A percentile compares a stretch with the other conserved stretches of the same genome.
These are phyloP conservation scores for Berberis thunbergii DNA, from an alignment of 164 flowering plant species.

Conservation along the genomic window DNA sequence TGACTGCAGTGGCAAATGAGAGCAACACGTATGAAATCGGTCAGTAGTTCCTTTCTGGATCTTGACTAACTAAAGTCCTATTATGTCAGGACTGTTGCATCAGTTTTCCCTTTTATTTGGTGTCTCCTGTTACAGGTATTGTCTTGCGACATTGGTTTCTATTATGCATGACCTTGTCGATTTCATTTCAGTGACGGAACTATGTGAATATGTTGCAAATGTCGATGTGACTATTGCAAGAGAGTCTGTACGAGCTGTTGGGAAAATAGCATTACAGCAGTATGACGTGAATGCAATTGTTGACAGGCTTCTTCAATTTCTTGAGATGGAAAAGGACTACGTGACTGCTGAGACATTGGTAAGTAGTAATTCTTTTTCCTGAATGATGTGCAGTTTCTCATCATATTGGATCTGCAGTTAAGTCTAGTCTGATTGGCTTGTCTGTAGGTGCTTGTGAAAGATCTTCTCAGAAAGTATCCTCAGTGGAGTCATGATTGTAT, in stretches of 20 bases:
- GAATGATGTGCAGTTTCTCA: not conserved
- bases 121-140: not conserved
- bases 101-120: not conserved
- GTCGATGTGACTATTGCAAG: slow-evolving; percentile 95
- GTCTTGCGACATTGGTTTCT: slow-evolving; percentile 6
- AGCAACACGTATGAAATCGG: slow-evolving; percentile 99
- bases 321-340: slow-evolving; percentile 99
- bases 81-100: not conserved
- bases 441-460: slow-evolving; percentile 88
- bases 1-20: slow-evolving; percentile 98
- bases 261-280: slow-evolving; percentile 96
- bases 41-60: slow-evolving; percentile 17
- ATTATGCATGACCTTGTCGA: slow-evolving; percentile 16
- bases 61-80: not conserved
- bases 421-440: slow-evolving; percentile 1
- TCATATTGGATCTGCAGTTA: not conserved
- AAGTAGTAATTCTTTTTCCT: not conserved
- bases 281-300: slow-evolving; percentile 99
- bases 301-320: slow-evolving; percentile 97
- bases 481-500: slow-evolving; percentile 99
- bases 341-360: slow-evolving; percentile 99
- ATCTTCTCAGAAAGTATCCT: slow-evolving; percentile 92
- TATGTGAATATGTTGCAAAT: slow-evolving; percentile 98
- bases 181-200: slow-evolving; percentile 80
- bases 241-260: slow-evolving; percentile 97